These are phyloP conservation scores for Melampsora americana DNA, from an alignment of 1,284 basidiomycete species.

Conservation along the genomic window DNA sequence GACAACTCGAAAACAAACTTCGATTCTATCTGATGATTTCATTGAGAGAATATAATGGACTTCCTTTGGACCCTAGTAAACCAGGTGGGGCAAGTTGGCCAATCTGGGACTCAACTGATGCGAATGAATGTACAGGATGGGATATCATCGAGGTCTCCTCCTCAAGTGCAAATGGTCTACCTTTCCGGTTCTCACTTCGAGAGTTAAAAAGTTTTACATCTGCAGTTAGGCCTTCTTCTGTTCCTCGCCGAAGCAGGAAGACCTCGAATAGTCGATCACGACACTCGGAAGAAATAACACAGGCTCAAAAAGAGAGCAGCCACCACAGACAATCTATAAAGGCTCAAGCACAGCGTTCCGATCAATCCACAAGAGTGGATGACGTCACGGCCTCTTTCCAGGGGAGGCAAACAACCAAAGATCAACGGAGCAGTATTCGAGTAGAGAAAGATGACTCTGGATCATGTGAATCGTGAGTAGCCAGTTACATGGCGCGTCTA, in stretches of 20 bases:
- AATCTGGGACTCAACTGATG: background rate
- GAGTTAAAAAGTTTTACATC: background rate
- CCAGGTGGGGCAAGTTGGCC: constrained; percentile 38
- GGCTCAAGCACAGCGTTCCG: too few relatives aligned
- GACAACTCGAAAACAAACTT: constrained; percentile 30
- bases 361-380: too few relatives aligned
- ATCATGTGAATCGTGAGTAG: too few relatives aligned
- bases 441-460: too few relatives aligned
- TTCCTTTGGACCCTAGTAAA: constrained; percentile 30
- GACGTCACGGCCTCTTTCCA: too few relatives aligned
- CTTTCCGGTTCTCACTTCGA: background rate
- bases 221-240: background rate
- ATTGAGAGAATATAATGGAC: constrained; percentile 25
- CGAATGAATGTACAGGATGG: background rate
- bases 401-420: too few relatives aligned
- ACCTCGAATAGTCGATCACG: background rate
- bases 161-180: background rate
- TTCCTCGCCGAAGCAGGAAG: background rate
- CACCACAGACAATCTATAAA: too few relatives aligned
- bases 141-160: background rate
- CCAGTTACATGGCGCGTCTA: too few relatives aligned
- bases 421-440: too few relatives aligned
- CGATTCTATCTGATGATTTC: constrained; percentile 36
- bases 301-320: too few relatives aligned
- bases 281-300: too few relatives aligned